Evolutionary conservation across 1,284 basidiomycete species (phyloP).

Genomic region (Flammula alnicola): DNA sequence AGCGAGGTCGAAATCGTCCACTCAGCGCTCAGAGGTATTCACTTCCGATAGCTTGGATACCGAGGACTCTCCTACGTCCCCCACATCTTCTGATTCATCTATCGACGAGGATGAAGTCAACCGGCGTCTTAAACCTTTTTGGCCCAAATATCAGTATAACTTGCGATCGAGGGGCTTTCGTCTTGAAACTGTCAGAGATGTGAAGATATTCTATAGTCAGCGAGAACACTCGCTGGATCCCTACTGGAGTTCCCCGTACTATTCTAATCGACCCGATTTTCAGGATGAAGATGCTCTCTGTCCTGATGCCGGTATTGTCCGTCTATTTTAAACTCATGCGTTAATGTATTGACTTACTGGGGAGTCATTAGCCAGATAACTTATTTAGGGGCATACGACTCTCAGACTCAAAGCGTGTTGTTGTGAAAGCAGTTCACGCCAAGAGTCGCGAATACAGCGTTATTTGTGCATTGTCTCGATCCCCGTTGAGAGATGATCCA

Average conservation of each 20-base stretch:
- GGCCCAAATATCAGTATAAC: slow-evolving; percentile 57
- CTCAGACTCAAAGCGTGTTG: slow-evolving; percentile 53
- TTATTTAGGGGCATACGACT: slow-evolving; percentile 67
- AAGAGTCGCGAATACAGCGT: slow-evolving; percentile 65
- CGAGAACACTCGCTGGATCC: slow-evolving; percentile 21
- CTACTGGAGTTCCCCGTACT: not conserved
- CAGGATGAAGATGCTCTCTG: slow-evolving; percentile 63
- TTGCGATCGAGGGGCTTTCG: slow-evolving; percentile 58
- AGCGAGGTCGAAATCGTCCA: slow-evolving; percentile 15
- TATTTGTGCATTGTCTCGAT: slow-evolving; percentile 56
- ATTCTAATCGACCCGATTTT: slow-evolving; percentile 18
- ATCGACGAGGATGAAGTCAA: slow-evolving; percentile 69
- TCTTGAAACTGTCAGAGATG: slow-evolving; percentile 70
- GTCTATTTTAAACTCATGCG: slow-evolving; percentile 28
- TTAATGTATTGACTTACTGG: slow-evolving; percentile 11
- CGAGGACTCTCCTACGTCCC: slow-evolving; percentile 35
- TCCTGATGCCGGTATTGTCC: slow-evolving; percentile 69
- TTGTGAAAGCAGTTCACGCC: slow-evolving; percentile 70
- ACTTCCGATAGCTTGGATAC: slow-evolving; percentile 28
- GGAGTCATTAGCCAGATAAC: slow-evolving; percentile 60
- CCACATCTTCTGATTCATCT: slow-evolving; percentile 52
- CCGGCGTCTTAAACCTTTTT: slow-evolving; percentile 59
- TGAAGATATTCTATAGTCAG: slow-evolving; percentile 56
- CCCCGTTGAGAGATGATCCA: slow-evolving; percentile 55
- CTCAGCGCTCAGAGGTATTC: slow-evolving; percentile 14